Evolutionary conservation across 768 basidiomycete species (phyloP), one percentile per base, ranked within the genome.

Genomic region (Lactarius evosmus): DNA sequence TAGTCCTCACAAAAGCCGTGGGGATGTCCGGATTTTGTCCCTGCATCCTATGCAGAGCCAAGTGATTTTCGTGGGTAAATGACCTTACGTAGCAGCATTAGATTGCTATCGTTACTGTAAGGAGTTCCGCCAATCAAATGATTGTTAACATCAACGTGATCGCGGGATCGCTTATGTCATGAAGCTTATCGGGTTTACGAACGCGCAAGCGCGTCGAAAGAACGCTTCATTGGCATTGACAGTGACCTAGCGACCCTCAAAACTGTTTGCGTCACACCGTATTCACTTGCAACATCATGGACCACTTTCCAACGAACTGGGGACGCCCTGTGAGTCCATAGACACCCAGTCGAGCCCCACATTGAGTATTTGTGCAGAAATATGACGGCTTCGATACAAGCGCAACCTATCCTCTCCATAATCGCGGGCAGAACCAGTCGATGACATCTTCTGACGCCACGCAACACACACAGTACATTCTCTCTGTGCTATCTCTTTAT

Each of bases 251-350:
- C 17, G n/a, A 46, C 44, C 11, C 44, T 49, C 46, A 25, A 25
- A 27, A 25, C 22, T 3, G 2, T 36, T n/a, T 32, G 25, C 27
- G 22, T 46, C 16, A 7, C 30, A 41, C 22, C 14, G 30, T 30
- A 22, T 32, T 64, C 36, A 14, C n/a, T 58, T 53, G 3, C 51
- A 56, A 32, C 50, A 62, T 67, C 73, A 91, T 92, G 90, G 89
- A 92, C 73, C 91, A 92, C 74, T 89, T 89, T 75, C 88, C 91
- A 38, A 85, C 85, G 36, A 89, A 86, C 79, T 92, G 90, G 90
- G 91, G 90, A 38, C 66, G 69, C 54, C 69, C 71, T 11, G 72
- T 70, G 41, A 46, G 32, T 22, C 14, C 19, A 0, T n/a, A 30
- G 0, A 52, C 22, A 27, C 0, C 4, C 7, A 11, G 2, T 51